These are phyloP conservation scores for Yamagishiella unicocca DNA, from an alignment of 139 green algal genomes.

Conservation along the genomic window DNA sequence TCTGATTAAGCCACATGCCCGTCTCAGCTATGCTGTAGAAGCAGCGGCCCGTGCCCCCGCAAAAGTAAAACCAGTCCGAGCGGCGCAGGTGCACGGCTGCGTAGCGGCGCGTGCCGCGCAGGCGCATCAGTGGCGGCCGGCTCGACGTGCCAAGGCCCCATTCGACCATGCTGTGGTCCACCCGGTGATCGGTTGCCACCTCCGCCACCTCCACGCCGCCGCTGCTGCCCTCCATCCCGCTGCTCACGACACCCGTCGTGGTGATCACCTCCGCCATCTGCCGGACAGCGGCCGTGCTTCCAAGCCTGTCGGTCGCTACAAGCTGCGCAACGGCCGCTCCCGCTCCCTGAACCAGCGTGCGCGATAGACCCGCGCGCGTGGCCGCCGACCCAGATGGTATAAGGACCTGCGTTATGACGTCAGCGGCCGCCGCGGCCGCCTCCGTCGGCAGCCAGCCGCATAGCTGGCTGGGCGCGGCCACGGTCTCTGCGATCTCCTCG, in stretches of 20 bases:
- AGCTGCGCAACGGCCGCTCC: too few species aligned
- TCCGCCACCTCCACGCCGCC: too few species aligned
- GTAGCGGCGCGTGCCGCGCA: constrained; percentile 23
- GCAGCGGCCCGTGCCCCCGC: constrained; percentile 18
- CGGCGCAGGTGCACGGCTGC: constrained; percentile 34
- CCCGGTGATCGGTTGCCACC: too few species aligned
- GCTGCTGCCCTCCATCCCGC: too few species aligned
- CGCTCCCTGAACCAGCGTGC: too few species aligned
- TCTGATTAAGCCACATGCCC: constrained; percentile 2
- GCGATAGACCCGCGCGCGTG: too few species aligned
- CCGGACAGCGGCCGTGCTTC: too few species aligned
- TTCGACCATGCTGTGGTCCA: too few species aligned
- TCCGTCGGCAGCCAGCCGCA: constrained; percentile 41
- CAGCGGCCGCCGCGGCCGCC: background rate
- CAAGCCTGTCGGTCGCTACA: too few species aligned
- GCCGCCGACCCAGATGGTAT: background rate
- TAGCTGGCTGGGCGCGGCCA: constrained; percentile 4
- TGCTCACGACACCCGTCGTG: too few species aligned
- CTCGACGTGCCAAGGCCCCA: too few species aligned
- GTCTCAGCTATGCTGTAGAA: constrained; percentile 40
- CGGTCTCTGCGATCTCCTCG: constrained; percentile 11
- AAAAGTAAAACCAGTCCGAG: constrained; percentile 50
- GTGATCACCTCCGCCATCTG: too few species aligned
- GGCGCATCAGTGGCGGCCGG: constrained; percentile 5
- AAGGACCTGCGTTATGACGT: constrained; percentile 4